Evolutionary conservation across 441 rosid genomes (phyloP), one percentile per base, ranked within the genome.

Genomic region (Caryocar brasiliense): DNA sequence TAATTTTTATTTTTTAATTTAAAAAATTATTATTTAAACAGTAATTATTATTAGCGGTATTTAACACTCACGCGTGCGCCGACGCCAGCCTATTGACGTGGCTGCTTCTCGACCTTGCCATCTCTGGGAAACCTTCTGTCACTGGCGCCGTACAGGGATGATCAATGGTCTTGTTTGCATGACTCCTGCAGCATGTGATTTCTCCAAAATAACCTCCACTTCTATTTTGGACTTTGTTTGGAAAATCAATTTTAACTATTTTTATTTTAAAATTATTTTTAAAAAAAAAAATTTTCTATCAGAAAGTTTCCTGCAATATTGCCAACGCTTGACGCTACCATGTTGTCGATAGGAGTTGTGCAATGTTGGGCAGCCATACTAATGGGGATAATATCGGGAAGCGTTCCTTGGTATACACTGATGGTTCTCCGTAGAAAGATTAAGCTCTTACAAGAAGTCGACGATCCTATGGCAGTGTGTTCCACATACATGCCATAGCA

Each of bases 81-180:
- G 56, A 82, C 47, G 47, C 72, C 2, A 78, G 81, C 59, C 53
- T 81, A 36, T 64, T 78, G 21, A 65, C 67, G 30, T 78, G 85
- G 85, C 61, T 78, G 30, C 56, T 61, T 24, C 65, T 76, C 0
- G 79, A 72, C 62, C 28, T 35, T 42, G 8, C 51, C 21, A 30
- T 68, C 55, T 64, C 56, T 24, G 68, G 70, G 21, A 79, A 74
- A 34, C 78, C 76, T 11, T 76, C 89, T 0, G 61, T 76, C 2
- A 44, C 72, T 14, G 85, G 89, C 2, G 79, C 67, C 37, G 60
- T 71, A 0, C 84, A 73, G 15, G 84, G 84, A 76, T 78, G 77
- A 71, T 81, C 73, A 74, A 79, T 4, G 85, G 78, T 29, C 76
- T 74, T 0, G 89, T 82, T 40, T 82, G 83, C 70, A 82, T 81